These are phyloP conservation scores for Scheffersomyces amazonensis DNA, from an alignment of 805 yeast genomes.

Conservation along the genomic window DNA sequence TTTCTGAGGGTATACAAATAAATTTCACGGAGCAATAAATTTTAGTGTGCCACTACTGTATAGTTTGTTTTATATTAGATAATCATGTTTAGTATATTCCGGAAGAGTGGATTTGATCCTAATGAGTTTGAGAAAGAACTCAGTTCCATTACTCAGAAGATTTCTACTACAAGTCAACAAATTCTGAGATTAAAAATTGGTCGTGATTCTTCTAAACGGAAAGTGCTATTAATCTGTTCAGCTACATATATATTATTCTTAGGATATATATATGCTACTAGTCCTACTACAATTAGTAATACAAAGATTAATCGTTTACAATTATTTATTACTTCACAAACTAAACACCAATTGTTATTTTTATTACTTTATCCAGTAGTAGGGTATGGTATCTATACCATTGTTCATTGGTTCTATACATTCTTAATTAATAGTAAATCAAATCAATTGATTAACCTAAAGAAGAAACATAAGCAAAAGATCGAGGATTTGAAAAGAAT, in stretches of 20 bases:
- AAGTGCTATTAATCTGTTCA: conserved; percentile 13
- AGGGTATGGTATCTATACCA: conserved; percentile 12
- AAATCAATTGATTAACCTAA: conserved; percentile 23
- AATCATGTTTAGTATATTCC: conserved; percentile 22
- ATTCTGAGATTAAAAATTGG: conserved; percentile 16
- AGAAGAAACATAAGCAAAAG: conserved; percentile 47
- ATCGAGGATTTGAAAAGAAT: conserved; percentile 66
- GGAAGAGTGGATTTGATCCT: conserved; percentile 23
- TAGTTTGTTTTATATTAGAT: too few relatives aligned
- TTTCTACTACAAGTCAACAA: conserved; percentile 24
- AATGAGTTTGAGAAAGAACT: conserved; percentile 32
- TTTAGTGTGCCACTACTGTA: too few relatives aligned
- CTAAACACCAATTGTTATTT: conserved; percentile 12
- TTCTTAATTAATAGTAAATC: conserved; percentile 19
- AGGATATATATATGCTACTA: conserved; percentile 17
- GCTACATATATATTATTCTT: conserved; percentile 20
- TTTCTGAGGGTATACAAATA: too few relatives aligned
- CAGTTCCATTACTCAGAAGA: conserved; percentile 22
- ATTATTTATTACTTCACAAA: conserved; percentile 24
- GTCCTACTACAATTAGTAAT: conserved; percentile 13
- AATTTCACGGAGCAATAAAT: too few relatives aligned
- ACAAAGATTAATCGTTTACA: conserved; percentile 14
- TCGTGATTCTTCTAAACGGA: conserved; percentile 13
- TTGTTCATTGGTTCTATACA: conserved; percentile 14
- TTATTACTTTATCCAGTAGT: conserved; percentile 23